phyloP scores from a whole-genome alignment of 225 moss, liverwort and hornwort species.

The Physcomitrium patens region DNA sequence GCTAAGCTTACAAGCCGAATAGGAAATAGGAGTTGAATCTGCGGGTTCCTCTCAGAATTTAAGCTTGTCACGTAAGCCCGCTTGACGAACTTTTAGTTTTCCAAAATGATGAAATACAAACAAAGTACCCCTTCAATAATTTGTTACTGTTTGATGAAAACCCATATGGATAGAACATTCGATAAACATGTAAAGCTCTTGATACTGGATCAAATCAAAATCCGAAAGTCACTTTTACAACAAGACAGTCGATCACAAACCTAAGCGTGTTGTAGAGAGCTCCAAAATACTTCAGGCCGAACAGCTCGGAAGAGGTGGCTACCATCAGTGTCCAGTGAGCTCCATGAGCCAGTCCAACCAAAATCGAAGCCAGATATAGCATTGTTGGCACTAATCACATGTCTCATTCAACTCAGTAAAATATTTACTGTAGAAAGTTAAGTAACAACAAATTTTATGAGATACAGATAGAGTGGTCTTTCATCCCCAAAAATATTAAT shows the following conservation, averaged over 20 bases:
- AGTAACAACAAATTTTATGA: conserved; percentile 10
- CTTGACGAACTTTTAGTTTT: conserved; percentile 15
- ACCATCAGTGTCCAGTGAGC: conserved; percentile 99
- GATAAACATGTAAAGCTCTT: conserved; percentile 7
- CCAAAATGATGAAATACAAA: neutral
- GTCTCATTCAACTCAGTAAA: conserved; percentile 23
- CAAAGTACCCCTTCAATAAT: neutral
- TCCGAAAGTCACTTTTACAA: conserved; percentile 26
- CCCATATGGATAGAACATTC: conserved; percentile 7
- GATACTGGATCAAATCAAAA: conserved; percentile 13
- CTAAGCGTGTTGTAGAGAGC: conserved; percentile 96
- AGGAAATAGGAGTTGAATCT: conserved; percentile 17
- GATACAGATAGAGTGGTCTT: neutral
- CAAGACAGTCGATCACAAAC: conserved; percentile 41
- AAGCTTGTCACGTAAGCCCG: neutral
- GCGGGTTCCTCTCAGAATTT: neutral
- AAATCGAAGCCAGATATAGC: conserved; percentile 88
- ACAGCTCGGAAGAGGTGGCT: conserved; percentile 90
- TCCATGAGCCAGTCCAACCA: conserved; percentile 96
- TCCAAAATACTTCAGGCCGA: conserved; percentile 88
- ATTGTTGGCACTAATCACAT: conserved; percentile 77
- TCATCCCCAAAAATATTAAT: neutral
- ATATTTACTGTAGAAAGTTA: neutral
- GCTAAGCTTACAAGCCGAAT: neutral
- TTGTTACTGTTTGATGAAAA: neutral